Evolutionary conservation across 352 stramenopile genomes (phyloP), one percentile per base, ranked within the genome.

Genomic region (Stephanocyclus meneghinianus): DNA sequence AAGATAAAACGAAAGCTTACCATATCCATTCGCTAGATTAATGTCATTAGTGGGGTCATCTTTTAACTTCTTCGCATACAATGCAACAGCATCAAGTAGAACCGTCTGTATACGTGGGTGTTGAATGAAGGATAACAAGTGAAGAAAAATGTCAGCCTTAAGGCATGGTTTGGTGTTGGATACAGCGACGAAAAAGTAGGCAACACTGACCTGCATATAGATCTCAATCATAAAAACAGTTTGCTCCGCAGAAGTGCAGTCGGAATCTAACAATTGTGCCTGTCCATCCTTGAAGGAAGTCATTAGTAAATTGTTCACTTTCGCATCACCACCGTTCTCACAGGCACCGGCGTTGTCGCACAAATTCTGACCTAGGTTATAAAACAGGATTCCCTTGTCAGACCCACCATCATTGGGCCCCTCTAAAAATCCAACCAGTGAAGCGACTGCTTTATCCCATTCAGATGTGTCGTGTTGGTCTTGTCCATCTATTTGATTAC

Each of bases 401-500:
- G 63, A 56, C 15, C 63, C 47, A 13, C 61, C 61, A 47, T 67
- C 48, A 13, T 64, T 37, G 4, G 44, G 63, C 29, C 72, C 70
- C 51, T 87, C 74, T 5, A 74, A 78, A 78, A 78, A 87, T 50
- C 81, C 81, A 16, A 73, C 56, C 2, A 87, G 13, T 6, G 81
- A 76, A 21, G 76, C 76, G 13, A 80, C 51, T 32, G 55, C 76
- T 26, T 59, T 63, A 51, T 87, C 81, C 81, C 81, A 87, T 15
- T 53, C 50, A n/a, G 15, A 37, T 44, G 48, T 76, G 50, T 32
- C 32, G 13, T n/a, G 32, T 62, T 59, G 16, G 29, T 1, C 48
- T 48, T 40, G 2, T 0, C 37, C 57, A 65, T 4, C 35, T 40
- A 40, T 40, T 26, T 26, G 13, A 53, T 21, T 53, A 2, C 18